Evolutionary conservation across 306 rosid species (phyloP), one percentile per base, ranked within the genome.

Genomic region (Prunus padus): DNA sequence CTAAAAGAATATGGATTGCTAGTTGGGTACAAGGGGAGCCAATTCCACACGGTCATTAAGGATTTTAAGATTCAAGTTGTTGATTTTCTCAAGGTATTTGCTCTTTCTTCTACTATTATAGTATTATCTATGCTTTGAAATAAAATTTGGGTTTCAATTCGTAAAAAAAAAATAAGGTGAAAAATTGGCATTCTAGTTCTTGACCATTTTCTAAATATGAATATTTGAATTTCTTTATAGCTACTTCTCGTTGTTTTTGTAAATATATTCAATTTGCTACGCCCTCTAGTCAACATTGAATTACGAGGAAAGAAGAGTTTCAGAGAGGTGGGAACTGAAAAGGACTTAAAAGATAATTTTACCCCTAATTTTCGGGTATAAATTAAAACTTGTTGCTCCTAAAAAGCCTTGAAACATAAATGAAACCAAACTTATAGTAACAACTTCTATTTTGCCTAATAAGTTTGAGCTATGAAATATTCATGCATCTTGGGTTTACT

Each of bases 51-150:
- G 76, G 97, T 94, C 77, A 94, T 94, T 74, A 94, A 94, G 89
- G 98, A 94, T 83, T 94, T 94, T 80, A 90, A 92, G 97, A 89
- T 95, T 82, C 98, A 95, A 81, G 93, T 96, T 71, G 98, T 97
- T 62, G 98, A 95, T 72, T 95, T 90, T 78, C 52, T 95, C 11
- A 95, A 95, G 98, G 98, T 87, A 3, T 26, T 25, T 54, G 1
- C 44, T 69, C 13, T 11, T 19, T 12, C 18, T n/a, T 25, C 42
- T 9, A 50, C 40, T n/a, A n/a, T n/a, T n/a, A n/a, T n/a, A n/a
- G n/a, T 10, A 2, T 61, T 63, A 68, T 19, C 0, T 9, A 20
- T 26, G 59, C 62, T 3, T n/a, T n/a, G n/a, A n/a, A n/a, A n/a
- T n/a, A n/a, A n/a, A n/a, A n/a, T n/a, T 20, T 54, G 7, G 5